Percentiles rank a stretch among this genome's conserved stretches.
Conservation (phyloP, 306 rosid genomes). For the Luffa acutangula region DNA sequence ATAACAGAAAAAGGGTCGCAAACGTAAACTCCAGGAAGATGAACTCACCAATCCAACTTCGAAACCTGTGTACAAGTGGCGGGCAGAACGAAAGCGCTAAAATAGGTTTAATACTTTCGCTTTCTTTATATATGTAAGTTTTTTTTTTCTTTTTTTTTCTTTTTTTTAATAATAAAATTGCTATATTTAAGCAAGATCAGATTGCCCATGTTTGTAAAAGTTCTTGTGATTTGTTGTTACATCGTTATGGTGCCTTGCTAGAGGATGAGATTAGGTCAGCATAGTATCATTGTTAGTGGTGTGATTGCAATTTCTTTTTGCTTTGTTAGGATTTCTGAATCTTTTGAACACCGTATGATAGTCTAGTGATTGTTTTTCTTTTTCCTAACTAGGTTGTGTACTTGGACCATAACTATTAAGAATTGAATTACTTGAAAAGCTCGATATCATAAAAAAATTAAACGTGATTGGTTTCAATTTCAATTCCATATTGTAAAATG, state of each 20-base stretch:
- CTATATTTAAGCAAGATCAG: not conserved
- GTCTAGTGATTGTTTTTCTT: not conserved
- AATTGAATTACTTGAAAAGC: not conserved
- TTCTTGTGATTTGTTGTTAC: not conserved
- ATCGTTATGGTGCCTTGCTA: not conserved
- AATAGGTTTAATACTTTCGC: not conserved
- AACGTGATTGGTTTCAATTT: no score
- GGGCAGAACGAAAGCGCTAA: constrained; percentile 65
- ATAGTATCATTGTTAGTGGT: not conserved
- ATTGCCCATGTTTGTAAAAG: not conserved
- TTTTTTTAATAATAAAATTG: not conserved
- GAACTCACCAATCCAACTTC: constrained; percentile 51
- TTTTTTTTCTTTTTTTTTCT: not conserved
- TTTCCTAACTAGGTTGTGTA: not conserved
- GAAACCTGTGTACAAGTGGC: constrained; percentile 66
- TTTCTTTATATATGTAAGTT: not conserved
- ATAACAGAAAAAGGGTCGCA: constrained; percentile 43
- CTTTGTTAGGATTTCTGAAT: not conserved
- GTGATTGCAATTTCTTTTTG: not conserved
- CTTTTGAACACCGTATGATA: not conserved
- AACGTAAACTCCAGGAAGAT: constrained; percentile 67
- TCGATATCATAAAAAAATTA: not conserved
- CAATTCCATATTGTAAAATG: not conserved
- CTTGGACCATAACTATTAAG: not conserved
- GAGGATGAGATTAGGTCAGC: not conserved